phyloP scores from a whole-genome alignment of 2,329 filamentous ascomycete genomes.

The Aspergillus sp. region DNA sequence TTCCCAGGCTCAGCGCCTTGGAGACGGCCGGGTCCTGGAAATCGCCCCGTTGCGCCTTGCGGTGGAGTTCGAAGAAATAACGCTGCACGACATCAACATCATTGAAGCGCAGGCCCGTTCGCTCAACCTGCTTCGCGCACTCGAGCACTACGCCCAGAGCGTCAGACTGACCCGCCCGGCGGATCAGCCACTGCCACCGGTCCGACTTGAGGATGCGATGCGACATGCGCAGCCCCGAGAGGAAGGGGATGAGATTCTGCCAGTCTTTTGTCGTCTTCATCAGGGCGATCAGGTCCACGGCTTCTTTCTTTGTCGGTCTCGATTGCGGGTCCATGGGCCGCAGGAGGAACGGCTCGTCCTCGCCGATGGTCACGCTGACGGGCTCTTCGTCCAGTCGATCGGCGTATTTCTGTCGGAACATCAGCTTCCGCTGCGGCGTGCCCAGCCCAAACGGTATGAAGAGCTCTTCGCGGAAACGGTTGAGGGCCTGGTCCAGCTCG shows the following conservation, averaged over 20 bases:
- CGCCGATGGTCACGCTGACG: constrained; percentile 38
- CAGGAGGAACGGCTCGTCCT: constrained; percentile 39
- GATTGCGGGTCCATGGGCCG: constrained; percentile 33
- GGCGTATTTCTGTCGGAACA: constrained; percentile 38
- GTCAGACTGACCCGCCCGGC: constrained; percentile 35
- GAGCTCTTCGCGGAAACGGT: constrained; percentile 41
- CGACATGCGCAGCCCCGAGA: constrained; percentile 36
- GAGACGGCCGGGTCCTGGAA: constrained; percentile 32
- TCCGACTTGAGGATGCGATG: constrained; percentile 21
- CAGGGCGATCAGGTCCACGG: constrained; percentile 28
- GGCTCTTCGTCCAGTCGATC: constrained; percentile 38
- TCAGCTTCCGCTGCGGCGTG: constrained; percentile 35
- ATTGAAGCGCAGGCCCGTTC: constrained; percentile 36
- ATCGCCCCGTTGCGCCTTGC: constrained; percentile 28
- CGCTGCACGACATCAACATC: constrained; percentile 26
- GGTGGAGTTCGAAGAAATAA: constrained; percentile 38
- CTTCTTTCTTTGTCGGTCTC: constrained; percentile 32
- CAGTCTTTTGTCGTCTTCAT: constrained; percentile 40
- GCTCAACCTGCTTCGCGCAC: constrained; percentile 31
- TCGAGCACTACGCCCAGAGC: constrained; percentile 35
- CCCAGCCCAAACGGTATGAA: constrained; percentile 43
- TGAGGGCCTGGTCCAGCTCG: constrained; percentile 40
- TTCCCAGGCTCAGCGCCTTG: constrained; percentile 31
- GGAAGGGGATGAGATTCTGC: constrained; percentile 40
- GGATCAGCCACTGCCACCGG: constrained; percentile 35